Percentiles rank a stretch among this genome's conserved stretches.
phyloP scores from a whole-genome alignment of 495 filamentous ascomycete genomes.

The Pyrenula aspistea region DNA sequence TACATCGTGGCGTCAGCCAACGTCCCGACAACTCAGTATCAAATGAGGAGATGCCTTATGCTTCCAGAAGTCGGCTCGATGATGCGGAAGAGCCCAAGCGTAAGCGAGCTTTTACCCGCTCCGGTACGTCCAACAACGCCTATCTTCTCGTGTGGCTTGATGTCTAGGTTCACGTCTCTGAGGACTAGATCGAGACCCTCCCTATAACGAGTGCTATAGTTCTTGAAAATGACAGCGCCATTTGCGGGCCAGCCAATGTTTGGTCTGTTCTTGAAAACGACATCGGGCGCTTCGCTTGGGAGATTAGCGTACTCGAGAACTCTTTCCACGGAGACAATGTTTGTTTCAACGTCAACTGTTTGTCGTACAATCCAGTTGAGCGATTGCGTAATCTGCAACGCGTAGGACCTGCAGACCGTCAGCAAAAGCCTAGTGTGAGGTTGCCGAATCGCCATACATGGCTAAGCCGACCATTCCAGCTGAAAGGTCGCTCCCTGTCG shows the following conservation, averaged over 20 bases:
- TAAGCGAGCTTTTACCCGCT: slow-evolving; percentile 92
- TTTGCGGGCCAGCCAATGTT: slow-evolving; percentile 84
- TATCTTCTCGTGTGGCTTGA: slow-evolving; percentile 95
- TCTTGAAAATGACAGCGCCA: slow-evolving; percentile 80
- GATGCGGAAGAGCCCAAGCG: slow-evolving; percentile 86
- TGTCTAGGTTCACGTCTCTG: slow-evolving; percentile 80
- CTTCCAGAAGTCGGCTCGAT: slow-evolving; percentile 75
- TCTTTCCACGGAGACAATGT: slow-evolving; percentile 97
- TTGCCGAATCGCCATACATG: slow-evolving; percentile 34
- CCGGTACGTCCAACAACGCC: slow-evolving; percentile 95
- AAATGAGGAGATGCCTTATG: slow-evolving; percentile 35
- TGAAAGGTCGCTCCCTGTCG: slow-evolving; percentile 52
- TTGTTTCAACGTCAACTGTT: slow-evolving; percentile 98
- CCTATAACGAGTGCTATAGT: slow-evolving; percentile 90
- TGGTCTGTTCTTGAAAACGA: slow-evolving; percentile 77
- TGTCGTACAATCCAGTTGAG: slow-evolving; percentile 99
- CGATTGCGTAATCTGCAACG: slow-evolving; percentile 93
- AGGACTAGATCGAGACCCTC: slow-evolving; percentile 80
- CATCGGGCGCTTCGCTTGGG: slow-evolving; percentile 90
- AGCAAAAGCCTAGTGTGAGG: background rate
- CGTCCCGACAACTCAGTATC: background rate
- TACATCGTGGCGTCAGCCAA: slow-evolving; percentile 13
- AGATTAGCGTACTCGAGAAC: slow-evolving; percentile 91
- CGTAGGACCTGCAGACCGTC: slow-evolving; percentile 47
- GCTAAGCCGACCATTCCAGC: slow-evolving; percentile 80